phyloP scores from a whole-genome alignment of 345 rosid species.

The Theobroma cacao region DNA sequence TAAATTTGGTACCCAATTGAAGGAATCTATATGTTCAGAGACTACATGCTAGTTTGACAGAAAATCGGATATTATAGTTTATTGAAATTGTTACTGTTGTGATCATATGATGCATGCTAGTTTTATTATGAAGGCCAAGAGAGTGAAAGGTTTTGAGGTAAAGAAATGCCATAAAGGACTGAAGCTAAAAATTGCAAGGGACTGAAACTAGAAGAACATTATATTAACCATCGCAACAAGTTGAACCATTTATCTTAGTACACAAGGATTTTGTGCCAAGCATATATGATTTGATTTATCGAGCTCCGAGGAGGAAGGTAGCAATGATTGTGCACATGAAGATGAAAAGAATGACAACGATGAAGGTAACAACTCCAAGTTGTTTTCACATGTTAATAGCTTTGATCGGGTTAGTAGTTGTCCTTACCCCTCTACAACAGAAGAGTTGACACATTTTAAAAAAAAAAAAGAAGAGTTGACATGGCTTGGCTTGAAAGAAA shows the following conservation, averaged over 20 bases:
- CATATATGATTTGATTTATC: constrained; percentile 62
- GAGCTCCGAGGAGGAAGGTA: constrained; percentile 65
- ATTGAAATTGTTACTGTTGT: constrained; percentile 5
- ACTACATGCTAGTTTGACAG: background rate
- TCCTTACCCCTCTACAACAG: constrained; percentile 89
- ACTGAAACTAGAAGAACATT: constrained; percentile 42
- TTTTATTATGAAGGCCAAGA: constrained; percentile 58
- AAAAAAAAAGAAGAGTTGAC: too few species aligned
- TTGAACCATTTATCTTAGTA: constrained; percentile 56
- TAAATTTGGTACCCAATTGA: background rate
- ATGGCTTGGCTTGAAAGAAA: constrained; percentile 63
- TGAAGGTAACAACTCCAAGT: constrained; percentile 6
- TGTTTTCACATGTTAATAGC: constrained; percentile 22
- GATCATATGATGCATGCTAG: constrained; percentile 65
- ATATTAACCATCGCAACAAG: constrained; percentile 56
- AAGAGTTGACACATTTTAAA: constrained; percentile 75
- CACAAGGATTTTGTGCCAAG: constrained; percentile 62
- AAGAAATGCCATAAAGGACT: constrained; percentile 35
- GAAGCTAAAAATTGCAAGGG: constrained; percentile 34
- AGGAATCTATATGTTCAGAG: background rate
- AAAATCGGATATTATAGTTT: background rate
- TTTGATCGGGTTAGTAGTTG: constrained; percentile 58
- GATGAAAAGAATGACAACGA: constrained; percentile 20
- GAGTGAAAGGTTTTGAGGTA: constrained; percentile 43
- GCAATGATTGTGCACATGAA: constrained; percentile 33